These are phyloP conservation scores for Butyriboletus loyo DNA, from an alignment of 768 basidiomycete species.

Conservation along the genomic window DNA sequence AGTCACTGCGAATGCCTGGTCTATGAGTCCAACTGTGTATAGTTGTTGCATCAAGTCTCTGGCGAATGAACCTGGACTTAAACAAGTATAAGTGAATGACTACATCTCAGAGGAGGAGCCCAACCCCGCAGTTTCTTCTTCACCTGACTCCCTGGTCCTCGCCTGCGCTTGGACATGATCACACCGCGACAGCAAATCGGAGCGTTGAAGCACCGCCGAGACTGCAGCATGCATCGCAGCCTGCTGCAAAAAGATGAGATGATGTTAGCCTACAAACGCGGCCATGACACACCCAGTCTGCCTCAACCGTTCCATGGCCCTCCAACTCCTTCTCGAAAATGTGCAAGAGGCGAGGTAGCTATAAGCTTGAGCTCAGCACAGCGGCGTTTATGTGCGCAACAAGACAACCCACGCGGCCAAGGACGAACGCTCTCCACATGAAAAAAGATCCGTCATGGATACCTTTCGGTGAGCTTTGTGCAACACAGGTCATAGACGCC, in stretches of 20 bases:
- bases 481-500: slow-evolving; percentile 59
- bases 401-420: slow-evolving; percentile 57
- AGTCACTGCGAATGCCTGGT: slow-evolving; percentile 47
- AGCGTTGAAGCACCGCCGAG: slow-evolving; percentile 44
- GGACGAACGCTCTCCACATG: slow-evolving; percentile 70
- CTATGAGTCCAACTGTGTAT: slow-evolving; percentile 50
- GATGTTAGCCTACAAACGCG: neutral
- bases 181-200: slow-evolving; percentile 55
- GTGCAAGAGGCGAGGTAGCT: slow-evolving; percentile 62
- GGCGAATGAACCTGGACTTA: slow-evolving; percentile 26
- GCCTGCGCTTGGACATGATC: slow-evolving; percentile 44
- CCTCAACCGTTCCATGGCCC: slow-evolving; percentile 42
- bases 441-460: slow-evolving; percentile 31
- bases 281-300: slow-evolving; percentile 54
- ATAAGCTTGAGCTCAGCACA: slow-evolving; percentile 4
- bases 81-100: slow-evolving; percentile 9
- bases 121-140: slow-evolving; percentile 25
- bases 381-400: neutral
- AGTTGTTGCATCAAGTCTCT: slow-evolving; percentile 48
- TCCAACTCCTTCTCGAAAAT: slow-evolving; percentile 55
- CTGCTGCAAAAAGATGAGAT: slow-evolving; percentile 28
- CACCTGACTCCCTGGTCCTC: slow-evolving; percentile 14
- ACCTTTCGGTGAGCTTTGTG: slow-evolving; percentile 42
- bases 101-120: neutral
- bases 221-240: slow-evolving; percentile 50